These are phyloP conservation scores for Inonotus hispidus DNA, from an alignment of 1,284 basidiomycete genomes.

Conservation along the genomic window DNA sequence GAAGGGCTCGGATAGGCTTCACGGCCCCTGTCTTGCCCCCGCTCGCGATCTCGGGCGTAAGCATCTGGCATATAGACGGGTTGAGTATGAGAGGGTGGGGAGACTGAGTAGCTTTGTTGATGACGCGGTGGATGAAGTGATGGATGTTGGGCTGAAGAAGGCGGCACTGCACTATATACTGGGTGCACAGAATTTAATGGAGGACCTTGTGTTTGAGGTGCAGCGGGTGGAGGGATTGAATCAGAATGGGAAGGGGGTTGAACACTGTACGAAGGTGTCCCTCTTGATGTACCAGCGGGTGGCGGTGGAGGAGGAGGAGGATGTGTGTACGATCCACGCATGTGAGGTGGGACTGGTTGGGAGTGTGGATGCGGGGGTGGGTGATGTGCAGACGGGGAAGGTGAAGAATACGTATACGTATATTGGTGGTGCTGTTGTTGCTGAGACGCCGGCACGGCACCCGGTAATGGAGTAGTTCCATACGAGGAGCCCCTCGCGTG, in stretches of 20 bases:
- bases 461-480: conserved; percentile 18
- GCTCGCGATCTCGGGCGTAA: not conserved
- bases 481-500: conserved; percentile 17
- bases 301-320: not conserved
- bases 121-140: not conserved
- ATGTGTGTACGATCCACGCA: not conserved
- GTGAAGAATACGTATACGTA: conserved; percentile 16
- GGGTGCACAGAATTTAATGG: not conserved
- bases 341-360: not conserved
- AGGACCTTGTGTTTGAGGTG: not conserved
- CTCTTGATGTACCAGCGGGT: not conserved
- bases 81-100: not conserved
- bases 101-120: not conserved
- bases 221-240: not conserved
- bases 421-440: conserved; percentile 14
- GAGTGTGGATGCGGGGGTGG: not conserved
- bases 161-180: not conserved
- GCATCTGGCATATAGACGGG: not conserved
- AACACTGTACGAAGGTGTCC: not conserved
- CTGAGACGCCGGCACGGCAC: conserved; percentile 21
- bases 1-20: not conserved
- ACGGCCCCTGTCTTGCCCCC: not conserved
- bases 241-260: not conserved
- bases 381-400: not conserved
- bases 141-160: not conserved